Base-by-base conservation (phyloP, 164 flowering plant genomes). In the Kalanchoe fedtschenkoi region DNA sequence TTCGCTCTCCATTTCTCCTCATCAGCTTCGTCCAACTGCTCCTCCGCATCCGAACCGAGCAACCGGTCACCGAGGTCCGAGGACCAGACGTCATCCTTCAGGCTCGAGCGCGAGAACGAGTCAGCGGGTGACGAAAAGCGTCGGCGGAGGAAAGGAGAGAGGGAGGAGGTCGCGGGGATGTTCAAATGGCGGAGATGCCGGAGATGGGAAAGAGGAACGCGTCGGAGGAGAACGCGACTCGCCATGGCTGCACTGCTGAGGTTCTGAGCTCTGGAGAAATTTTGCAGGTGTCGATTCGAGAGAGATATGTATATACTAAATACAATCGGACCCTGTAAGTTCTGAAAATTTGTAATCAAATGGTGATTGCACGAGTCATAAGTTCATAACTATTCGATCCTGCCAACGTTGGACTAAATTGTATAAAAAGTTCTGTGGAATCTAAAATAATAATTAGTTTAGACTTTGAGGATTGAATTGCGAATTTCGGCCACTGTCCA, bases 171-270 rank as follows among this genome's bases (percentile, higher is more conserved):
- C 30, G 41, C 32, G 41, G 38, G 32, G 19, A 24, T 26, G 38
- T 11, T 17, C 42, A 24, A 56, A 7, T 15, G 65, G 19, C 32
- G 26, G 56, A 43, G 38, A 0, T 47, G n/a, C 14, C 54, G 57
- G 16, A 37, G 46, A 33, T 54, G 65, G 56, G 24, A 30, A 30
- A 32, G 43, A 32, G 65, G 41, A 24, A 37, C 16, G 65, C 10
- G 28, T 62, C 65, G 51, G 39, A 62, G 42, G 37, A 44, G 29
- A 22, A 34, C 5, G 37, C 39, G 65, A 44, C 39, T 62, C 17
- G 65, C 55, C 65, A 62, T 62, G 28, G n/a, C 3, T 17, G 15
- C 33, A 2, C 24, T 5, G 22, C 24, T 19, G 28, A 11, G 55
- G 19, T 17, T 21, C 19, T 47, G 55, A 17, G 55, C 55, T n/a